phyloP scores from a whole-genome alignment of 345 rosid genomes.

The Punica granatum region DNA sequence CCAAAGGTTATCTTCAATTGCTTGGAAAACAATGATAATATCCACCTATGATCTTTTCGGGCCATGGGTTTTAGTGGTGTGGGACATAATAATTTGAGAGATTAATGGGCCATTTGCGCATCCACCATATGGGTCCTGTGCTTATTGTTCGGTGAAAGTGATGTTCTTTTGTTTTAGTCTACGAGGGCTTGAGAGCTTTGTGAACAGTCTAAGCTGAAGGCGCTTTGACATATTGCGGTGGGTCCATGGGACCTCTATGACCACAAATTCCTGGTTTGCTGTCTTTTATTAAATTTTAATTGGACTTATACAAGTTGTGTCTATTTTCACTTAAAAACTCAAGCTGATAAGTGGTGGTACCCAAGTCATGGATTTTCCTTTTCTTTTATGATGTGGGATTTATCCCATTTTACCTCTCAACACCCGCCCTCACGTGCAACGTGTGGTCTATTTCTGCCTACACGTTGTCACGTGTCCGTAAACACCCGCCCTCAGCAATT shows the following conservation, averaged over 20 bases:
- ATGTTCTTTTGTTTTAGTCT: neutral
- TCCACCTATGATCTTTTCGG: neutral
- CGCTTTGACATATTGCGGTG: neutral
- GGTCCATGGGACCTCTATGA: neutral
- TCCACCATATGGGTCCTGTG: neutral
- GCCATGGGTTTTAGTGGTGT: neutral
- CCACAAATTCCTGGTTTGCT: neutral
- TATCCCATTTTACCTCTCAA: too few relatives aligned
- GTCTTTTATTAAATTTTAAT: too few relatives aligned
- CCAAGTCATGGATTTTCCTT: too few relatives aligned
- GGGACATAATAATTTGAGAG: neutral
- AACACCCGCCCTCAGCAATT: too few relatives aligned
- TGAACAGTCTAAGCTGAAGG: neutral
- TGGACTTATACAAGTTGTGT: too few relatives aligned
- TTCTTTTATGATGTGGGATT: too few relatives aligned
- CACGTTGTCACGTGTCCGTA: too few relatives aligned
- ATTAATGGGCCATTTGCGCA: neutral
- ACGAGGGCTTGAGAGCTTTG: neutral
- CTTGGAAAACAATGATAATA: neutral
- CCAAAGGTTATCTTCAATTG: neutral
- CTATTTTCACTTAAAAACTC: too few relatives aligned
- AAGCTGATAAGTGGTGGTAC: too few relatives aligned
- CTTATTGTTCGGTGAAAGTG: neutral
- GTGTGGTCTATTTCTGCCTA: too few relatives aligned
- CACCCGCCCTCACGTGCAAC: too few relatives aligned